Conservation (phyloP, 768 basidiomycete species). For the Neoboletus brunneissimus region DNA sequence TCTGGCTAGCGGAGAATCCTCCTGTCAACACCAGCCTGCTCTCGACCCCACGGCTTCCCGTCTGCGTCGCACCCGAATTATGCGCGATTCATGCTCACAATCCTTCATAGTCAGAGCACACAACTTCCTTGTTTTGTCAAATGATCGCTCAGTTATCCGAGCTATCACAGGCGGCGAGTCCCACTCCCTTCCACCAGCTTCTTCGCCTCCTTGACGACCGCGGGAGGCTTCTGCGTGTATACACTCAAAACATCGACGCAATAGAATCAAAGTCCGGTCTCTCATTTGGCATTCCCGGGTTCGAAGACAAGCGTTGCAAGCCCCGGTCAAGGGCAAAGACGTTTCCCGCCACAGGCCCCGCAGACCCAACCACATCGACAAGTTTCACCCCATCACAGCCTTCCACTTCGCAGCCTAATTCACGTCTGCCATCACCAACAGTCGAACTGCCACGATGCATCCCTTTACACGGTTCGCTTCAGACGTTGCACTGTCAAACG, state of each 20-base stretch:
- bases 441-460: constrained; percentile 75
- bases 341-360: constrained; percentile 8
- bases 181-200: constrained; percentile 78
- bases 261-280: constrained; percentile 86
- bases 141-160: constrained; percentile 85
- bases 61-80: constrained; percentile 3
- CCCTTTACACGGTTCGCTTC: constrained; percentile 85
- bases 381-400: constrained; percentile 16
- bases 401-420: constrained; percentile 22
- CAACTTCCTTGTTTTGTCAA: constrained; percentile 76
- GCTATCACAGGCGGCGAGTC: constrained; percentile 66
- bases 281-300: constrained; percentile 78
- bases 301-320: constrained; percentile 55
- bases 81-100: constrained; percentile 18
- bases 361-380: constrained; percentile 15
- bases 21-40: background rate
- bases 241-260: constrained; percentile 93
- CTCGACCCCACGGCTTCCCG: background rate
- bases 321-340: constrained; percentile 47
- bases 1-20: background rate
- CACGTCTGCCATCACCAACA: constrained; percentile 50
- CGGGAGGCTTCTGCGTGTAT: constrained; percentile 77
- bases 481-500: constrained; percentile 74
- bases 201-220: constrained; percentile 73
- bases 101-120: constrained; percentile 59